Conservation (phyloP, 2,329 filamentous ascomycete species). For the Ilyonectria sp. region DNA sequence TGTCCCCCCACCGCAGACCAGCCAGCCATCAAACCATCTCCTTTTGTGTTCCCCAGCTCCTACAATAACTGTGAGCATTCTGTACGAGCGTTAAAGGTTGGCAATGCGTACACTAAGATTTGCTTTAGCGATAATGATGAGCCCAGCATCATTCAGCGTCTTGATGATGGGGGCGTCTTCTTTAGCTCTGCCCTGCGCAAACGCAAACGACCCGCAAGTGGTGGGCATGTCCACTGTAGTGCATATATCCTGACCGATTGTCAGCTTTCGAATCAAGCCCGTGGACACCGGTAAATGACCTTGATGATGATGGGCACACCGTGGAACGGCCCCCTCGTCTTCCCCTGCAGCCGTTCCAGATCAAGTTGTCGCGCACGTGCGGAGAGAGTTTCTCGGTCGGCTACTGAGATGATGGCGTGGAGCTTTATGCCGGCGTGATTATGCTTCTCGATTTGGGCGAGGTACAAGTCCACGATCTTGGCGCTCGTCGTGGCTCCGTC, state of each 20-base stretch:
- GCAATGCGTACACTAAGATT: background rate
- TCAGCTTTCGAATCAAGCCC: background rate
- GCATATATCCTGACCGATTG: background rate
- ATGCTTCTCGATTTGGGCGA: background rate
- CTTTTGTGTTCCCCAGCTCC: background rate
- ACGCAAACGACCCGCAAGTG: background rate
- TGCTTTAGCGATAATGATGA: background rate
- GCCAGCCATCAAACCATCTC: background rate
- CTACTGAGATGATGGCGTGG: background rate
- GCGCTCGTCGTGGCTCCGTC: background rate
- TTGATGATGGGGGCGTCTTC: background rate
- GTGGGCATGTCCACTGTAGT: background rate
- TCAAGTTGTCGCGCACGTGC: background rate
- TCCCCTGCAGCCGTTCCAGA: background rate
- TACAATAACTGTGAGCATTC: background rate
- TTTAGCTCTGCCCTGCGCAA: background rate
- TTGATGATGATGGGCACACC: background rate
- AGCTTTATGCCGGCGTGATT: background rate
- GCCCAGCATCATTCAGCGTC: background rate
- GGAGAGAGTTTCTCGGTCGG: background rate
- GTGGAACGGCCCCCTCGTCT: background rate
- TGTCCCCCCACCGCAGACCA: slow-evolving; percentile 34
- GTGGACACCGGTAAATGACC: background rate
- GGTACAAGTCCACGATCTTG: background rate
- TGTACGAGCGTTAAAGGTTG: background rate